These are phyloP conservation scores for Kazachstania psychrophila DNA, from an alignment of 805 yeast genomes.

Conservation along the genomic window DNA sequence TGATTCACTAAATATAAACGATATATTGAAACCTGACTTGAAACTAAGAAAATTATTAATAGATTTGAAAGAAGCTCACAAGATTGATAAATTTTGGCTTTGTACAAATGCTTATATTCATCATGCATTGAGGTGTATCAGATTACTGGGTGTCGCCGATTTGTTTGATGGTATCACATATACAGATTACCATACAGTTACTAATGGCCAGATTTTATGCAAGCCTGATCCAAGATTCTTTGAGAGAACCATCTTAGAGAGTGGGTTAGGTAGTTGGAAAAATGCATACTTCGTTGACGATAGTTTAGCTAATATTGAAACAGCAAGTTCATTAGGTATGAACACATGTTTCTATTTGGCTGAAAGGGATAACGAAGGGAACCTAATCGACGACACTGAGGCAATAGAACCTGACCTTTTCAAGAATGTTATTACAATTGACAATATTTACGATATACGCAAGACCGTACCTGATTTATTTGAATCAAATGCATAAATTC, in stretches of 20 bases:
- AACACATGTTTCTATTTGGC: constrained; percentile 60
- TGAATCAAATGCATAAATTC: neutral
- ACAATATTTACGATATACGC: constrained; percentile 47
- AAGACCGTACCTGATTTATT: constrained; percentile 9
- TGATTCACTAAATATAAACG: constrained; percentile 76
- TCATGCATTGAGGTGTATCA: constrained; percentile 73
- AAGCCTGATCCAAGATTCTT: constrained; percentile 75
- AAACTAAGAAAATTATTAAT: constrained; percentile 43
- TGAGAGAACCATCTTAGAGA: constrained; percentile 49
- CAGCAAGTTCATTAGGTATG: constrained; percentile 67
- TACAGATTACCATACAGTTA: constrained; percentile 62
- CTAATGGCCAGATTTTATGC: constrained; percentile 55
- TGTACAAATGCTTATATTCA: constrained; percentile 87
- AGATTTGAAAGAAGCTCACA: constrained; percentile 32
- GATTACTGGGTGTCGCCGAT: constrained; percentile 76
- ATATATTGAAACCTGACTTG: constrained; percentile 52
- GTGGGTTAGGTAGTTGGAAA: constrained; percentile 35
- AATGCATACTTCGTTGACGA: constrained; percentile 79
- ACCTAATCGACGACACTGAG: neutral
- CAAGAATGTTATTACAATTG: constrained; percentile 35
- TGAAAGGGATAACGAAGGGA: constrained; percentile 49
- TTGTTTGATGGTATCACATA: constrained; percentile 84
- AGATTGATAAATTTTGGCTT: constrained; percentile 72
- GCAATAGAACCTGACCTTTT: constrained; percentile 11
- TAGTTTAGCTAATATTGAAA: constrained; percentile 64